Conservation (phyloP, 75 land plant genomes). For the Chamaecyparis obtusa region DNA sequence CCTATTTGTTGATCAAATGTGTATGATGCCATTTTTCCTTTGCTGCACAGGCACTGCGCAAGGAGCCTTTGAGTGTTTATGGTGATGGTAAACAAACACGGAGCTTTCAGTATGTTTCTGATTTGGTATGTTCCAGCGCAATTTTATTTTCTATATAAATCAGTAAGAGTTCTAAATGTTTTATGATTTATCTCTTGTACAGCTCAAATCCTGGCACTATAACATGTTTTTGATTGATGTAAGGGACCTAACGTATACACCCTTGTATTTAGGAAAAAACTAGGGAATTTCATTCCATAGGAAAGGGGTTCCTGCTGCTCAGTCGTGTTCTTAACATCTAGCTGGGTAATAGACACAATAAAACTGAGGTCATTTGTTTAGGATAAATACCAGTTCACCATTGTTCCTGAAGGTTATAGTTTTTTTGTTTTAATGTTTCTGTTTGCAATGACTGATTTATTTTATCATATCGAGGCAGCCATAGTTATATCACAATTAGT, state of each 20-base stretch:
- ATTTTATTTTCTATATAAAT: neutral
- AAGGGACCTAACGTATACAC: neutral
- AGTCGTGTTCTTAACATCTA: neutral
- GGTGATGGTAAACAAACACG: slow-evolving; percentile 76
- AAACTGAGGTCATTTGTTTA: neutral
- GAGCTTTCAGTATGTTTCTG: slow-evolving; percentile 64
- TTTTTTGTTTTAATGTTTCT: neutral
- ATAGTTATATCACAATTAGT: neutral
- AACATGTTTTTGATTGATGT: neutral
- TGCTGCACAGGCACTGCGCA: slow-evolving; percentile 51
- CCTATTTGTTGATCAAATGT: slow-evolving; percentile 1
- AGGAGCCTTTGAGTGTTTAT: slow-evolving; percentile 65
- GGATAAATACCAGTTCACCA: neutral
- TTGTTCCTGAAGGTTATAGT: neutral
- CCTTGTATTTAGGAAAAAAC: neutral
- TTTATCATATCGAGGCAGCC: neutral
- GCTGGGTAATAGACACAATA: neutral
- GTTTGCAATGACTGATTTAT: neutral
- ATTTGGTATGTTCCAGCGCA: slow-evolving; percentile 32
- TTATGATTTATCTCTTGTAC: neutral
- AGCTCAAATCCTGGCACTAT: neutral
- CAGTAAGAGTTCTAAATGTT: neutral
- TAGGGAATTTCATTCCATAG: neutral
- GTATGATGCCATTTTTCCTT: neutral
- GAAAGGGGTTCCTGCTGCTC: neutral